phyloP scores from a whole-genome alignment of 768 basidiomycete species.

The Chalciporus piperatus region DNA sequence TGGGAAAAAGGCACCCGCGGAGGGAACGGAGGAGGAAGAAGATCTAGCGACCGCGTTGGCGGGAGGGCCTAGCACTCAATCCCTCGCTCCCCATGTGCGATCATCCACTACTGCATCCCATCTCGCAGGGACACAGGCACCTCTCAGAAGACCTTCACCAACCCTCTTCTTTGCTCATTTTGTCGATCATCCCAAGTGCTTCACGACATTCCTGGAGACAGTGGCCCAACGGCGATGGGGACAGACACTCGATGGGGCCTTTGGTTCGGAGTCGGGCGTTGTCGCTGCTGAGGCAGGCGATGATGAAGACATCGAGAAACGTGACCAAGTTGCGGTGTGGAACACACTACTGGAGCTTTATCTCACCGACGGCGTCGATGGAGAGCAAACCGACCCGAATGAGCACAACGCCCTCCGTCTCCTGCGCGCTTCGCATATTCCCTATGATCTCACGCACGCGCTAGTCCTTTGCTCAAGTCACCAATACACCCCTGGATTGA shows the following conservation, averaged over 20 bases:
- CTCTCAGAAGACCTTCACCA: conserved; percentile 68
- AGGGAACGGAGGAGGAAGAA: conserved; percentile 14
- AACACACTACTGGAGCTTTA: conserved; percentile 95
- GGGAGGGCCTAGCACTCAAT: conserved; percentile 29
- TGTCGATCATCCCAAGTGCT: conserved; percentile 81
- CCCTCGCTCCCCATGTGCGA: conserved; percentile 6
- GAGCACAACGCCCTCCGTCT: conserved; percentile 67
- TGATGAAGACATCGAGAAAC: conserved; percentile 51
- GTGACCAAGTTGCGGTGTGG: conserved; percentile 86
- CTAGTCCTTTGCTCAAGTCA: conserved; percentile 90
- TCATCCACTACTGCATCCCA: conserved; percentile 5
- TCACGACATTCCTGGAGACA: conserved; percentile 85
- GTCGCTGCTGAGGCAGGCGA: conserved; percentile 20
- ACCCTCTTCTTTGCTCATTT: conserved; percentile 91
- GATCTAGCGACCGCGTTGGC: conserved; percentile 14
- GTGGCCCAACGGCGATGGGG: conserved; percentile 80
- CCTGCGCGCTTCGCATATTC: conserved; percentile 56
- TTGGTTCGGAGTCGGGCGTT: conserved; percentile 6
- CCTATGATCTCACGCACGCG: conserved; percentile 89
- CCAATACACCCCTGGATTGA: conserved; percentile 78
- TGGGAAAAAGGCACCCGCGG: conserved; percentile 14
- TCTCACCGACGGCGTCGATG: conserved; percentile 44
- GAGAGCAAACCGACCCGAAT: conserved; percentile 16
- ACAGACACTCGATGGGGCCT: conserved; percentile 53
- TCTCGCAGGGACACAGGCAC: conserved; percentile 25